Evolutionary conservation across 495 filamentous ascomycete species (phyloP).

Genomic region (Trichoderma reesei): DNA sequence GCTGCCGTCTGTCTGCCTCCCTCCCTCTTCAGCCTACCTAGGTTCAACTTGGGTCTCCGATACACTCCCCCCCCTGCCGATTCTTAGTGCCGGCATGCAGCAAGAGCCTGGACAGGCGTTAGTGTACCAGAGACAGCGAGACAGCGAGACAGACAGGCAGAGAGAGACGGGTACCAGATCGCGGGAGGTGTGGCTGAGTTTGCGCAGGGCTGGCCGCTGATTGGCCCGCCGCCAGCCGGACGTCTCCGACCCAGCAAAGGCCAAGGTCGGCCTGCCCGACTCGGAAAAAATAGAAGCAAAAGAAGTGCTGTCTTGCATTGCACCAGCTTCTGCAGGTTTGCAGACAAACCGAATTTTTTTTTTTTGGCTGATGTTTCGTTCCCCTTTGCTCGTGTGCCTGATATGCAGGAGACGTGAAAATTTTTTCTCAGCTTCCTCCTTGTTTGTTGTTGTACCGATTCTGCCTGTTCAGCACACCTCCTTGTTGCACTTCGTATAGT

Average conservation of each 20-base stretch:
- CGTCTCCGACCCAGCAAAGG: background rate
- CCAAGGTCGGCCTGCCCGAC: background rate
- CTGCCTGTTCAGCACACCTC: background rate
- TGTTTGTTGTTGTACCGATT: background rate
- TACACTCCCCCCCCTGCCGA: too few species aligned
- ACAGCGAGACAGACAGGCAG: too few species aligned
- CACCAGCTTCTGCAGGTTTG: too few species aligned
- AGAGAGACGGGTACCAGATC: too few species aligned
- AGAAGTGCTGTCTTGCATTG: too few species aligned
- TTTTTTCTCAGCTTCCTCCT: background rate
- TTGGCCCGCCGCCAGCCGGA: background rate
- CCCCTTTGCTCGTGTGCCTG: background rate
- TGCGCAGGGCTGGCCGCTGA: background rate
- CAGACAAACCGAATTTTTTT: too few species aligned
- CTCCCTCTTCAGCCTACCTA: too few species aligned
- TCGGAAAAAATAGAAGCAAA: too few species aligned
- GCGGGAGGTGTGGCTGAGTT: background rate
- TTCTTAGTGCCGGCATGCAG: conserved; percentile 8
- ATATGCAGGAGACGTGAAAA: conserved; percentile 3
- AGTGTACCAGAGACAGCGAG: too few species aligned
- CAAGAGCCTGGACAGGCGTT: background rate
- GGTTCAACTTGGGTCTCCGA: too few species aligned
- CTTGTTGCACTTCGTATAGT: too few species aligned
- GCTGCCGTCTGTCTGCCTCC: background rate
- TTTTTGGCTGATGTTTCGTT: too few species aligned